These are phyloP conservation scores for Ambrosiella cleistominuta DNA, from an alignment of 2,329 filamentous ascomycete genomes.

Conservation along the genomic window DNA sequence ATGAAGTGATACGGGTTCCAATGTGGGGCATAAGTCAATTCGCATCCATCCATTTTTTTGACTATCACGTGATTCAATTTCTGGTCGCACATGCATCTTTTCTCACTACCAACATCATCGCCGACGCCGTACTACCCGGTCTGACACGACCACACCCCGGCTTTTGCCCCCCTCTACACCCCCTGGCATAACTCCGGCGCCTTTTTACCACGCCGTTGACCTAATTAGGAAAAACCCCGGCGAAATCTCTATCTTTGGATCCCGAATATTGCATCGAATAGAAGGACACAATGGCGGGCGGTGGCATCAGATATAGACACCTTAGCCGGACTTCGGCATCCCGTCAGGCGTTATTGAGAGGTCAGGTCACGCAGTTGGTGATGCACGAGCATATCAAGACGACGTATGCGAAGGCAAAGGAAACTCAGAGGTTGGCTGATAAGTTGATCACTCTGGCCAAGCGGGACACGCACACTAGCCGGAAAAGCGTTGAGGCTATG, in stretches of 20 bases:
- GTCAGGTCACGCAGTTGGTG: slow-evolving; percentile 88
- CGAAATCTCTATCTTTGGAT: no score
- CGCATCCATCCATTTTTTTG: background rate
- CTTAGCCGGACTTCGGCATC: slow-evolving; percentile 73
- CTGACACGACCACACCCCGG: background rate
- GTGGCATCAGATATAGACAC: slow-evolving; percentile 73
- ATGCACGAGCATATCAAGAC: slow-evolving; percentile 86
- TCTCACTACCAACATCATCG: background rate
- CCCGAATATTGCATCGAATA: no score
- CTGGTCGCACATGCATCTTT: background rate
- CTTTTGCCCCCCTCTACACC: background rate
- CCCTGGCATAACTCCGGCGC: background rate
- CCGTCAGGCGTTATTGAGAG: slow-evolving; percentile 80
- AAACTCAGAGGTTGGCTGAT: slow-evolving; percentile 83
- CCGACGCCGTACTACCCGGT: background rate
- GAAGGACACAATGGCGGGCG: slow-evolving; percentile 56
- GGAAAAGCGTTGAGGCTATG: slow-evolving; percentile 56
- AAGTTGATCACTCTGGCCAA: slow-evolving; percentile 90
- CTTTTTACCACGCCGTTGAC: background rate
- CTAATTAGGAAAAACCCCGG: no score
- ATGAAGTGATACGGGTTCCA: background rate
- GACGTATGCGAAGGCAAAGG: slow-evolving; percentile 92
- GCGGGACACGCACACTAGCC: slow-evolving; percentile 71
- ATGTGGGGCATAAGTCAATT: background rate
- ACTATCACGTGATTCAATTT: background rate